A percentile compares a stretch with the other conserved stretches of the same genome.
phyloP scores from a whole-genome alignment of 345 rosid species.

The Cardamine occulta region DNA sequence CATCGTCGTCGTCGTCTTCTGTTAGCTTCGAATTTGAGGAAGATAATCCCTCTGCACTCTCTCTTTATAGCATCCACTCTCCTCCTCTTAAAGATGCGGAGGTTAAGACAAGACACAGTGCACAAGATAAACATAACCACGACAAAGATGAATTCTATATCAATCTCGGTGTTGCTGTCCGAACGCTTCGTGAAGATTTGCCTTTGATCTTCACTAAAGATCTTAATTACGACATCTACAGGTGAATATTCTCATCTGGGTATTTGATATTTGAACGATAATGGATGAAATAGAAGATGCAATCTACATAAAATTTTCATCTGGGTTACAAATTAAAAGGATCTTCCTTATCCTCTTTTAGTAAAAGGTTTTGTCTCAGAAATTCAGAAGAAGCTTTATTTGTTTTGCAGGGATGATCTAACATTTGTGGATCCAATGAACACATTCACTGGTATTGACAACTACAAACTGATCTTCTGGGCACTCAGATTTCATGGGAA shows the following conservation, averaged over 20 bases:
- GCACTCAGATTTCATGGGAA: conserved; percentile 89
- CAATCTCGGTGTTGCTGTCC: conserved; percentile 87
- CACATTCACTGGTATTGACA: conserved; percentile 78
- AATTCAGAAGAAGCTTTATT: background rate
- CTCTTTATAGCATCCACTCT: conserved; percentile 40
- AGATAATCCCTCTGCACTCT: conserved; percentile 27
- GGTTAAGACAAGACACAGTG: conserved; percentile 41
- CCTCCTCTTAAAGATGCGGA: conserved; percentile 56
- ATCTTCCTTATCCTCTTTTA: conserved; percentile 31
- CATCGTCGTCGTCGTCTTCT: conserved; percentile 26
- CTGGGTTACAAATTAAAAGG: conserved; percentile 9
- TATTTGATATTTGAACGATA: background rate
- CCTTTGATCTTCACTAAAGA: conserved; percentile 74
- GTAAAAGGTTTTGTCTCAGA: conserved; percentile 7
- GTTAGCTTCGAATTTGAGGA: conserved; percentile 32
- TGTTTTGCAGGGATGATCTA: conserved; percentile 74
- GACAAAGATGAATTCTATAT: conserved; percentile 77
- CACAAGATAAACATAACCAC: conserved; percentile 50
- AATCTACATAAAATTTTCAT: background rate
- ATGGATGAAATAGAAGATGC: conserved; percentile 19
- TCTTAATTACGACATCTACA: conserved; percentile 89
- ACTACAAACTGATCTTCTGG: conserved; percentile 91
- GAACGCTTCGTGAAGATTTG: conserved; percentile 94
- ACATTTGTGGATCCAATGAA: conserved; percentile 86
- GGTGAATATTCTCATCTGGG: conserved; percentile 58